Percentiles rank a stretch among this genome's conserved stretches.
These are phyloP conservation scores for Cyberlindnera xishuangbannaensis DNA, from an alignment of 805 yeast genomes.

Conservation along the genomic window DNA sequence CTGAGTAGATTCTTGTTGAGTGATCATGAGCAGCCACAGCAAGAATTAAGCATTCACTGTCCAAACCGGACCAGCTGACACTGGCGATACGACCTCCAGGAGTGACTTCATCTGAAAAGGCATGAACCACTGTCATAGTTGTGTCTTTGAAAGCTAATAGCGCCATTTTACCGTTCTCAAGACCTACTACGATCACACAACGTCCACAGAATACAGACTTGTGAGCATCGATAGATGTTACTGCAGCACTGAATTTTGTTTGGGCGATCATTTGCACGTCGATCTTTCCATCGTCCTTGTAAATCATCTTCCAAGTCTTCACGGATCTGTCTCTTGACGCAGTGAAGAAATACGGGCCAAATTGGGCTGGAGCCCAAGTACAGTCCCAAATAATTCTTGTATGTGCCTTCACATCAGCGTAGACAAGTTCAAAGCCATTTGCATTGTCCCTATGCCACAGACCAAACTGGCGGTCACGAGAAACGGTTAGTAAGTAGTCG, in stretches of 20 bases:
- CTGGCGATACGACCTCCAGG: slow-evolving; percentile 63
- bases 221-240: slow-evolving; percentile 61
- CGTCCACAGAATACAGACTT: slow-evolving; percentile 26
- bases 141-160: slow-evolving; percentile 34
- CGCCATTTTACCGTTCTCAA: slow-evolving; percentile 59
- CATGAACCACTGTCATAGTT: slow-evolving; percentile 26
- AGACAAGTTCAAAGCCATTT: slow-evolving; percentile 34
- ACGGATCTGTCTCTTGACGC: slow-evolving; percentile 82
- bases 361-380: slow-evolving; percentile 70
- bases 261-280: slow-evolving; percentile 33
- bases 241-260: slow-evolving; percentile 47
- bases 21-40: slow-evolving; percentile 65
- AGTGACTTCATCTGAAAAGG: slow-evolving; percentile 34
- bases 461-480: slow-evolving; percentile 84
- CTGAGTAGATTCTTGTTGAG: slow-evolving; percentile 43
- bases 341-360: slow-evolving; percentile 60
- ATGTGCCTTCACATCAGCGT: slow-evolving; percentile 67
- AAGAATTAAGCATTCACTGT: slow-evolving; percentile 29
- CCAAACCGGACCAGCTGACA: slow-evolving; percentile 45
- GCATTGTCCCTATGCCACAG: slow-evolving; percentile 56
- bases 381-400: slow-evolving; percentile 93
- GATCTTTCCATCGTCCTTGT: too few species aligned
- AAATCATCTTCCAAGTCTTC: slow-evolving; percentile 54
- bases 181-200: slow-evolving; percentile 52
- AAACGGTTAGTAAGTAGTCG: slow-evolving; percentile 61